Percentiles rank a stretch among this genome's conserved stretches.
These are phyloP conservation scores for Pichia pseudocactophila DNA, from an alignment of 805 yeast species.

Conservation along the genomic window DNA sequence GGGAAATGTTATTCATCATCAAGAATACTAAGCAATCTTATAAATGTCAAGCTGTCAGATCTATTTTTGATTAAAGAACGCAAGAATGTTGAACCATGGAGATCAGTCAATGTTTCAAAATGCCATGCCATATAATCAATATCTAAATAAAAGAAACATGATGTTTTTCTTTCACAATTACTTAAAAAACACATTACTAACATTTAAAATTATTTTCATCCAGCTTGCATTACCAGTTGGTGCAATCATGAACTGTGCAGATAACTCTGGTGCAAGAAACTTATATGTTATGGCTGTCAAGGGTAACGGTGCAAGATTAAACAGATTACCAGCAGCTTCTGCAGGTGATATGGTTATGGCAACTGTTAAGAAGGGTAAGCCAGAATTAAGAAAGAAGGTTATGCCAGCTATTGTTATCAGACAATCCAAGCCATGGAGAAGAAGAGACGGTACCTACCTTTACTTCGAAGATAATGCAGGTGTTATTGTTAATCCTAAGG, in stretches of 20 bases:
- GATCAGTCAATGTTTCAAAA: too few species aligned
- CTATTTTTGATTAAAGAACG: too few species aligned
- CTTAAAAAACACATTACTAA: conserved; percentile 9
- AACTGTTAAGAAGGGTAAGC: conserved; percentile 99
- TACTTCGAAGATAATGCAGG: conserved; percentile 99
- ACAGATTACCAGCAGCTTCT: conserved; percentile 99
- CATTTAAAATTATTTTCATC: conserved; percentile 23
- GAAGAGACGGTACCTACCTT: conserved; percentile 99
- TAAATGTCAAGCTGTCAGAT: too few species aligned
- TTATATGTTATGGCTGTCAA: conserved; percentile 97
- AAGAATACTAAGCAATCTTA: too few species aligned
- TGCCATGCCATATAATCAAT: too few species aligned
- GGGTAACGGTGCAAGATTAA: conserved; percentile 99
- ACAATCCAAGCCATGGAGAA: conserved; percentile 99
- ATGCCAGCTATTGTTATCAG: conserved; percentile 99
- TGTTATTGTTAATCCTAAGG: conserved; percentile 99
- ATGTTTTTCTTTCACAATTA: too few species aligned
- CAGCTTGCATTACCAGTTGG: conserved; percentile 99
- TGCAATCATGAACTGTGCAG: conserved; percentile 99
- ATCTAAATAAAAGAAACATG: too few species aligned
- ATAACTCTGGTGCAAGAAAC: conserved; percentile 99
- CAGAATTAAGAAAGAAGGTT: conserved; percentile 99
- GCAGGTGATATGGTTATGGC: conserved; percentile 99
- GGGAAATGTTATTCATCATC: too few species aligned
- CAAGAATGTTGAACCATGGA: too few species aligned